Evolutionary conservation across 371 early-diverging fungal species (phyloP).

Genomic region (Rhizopus microsporus): DNA sequence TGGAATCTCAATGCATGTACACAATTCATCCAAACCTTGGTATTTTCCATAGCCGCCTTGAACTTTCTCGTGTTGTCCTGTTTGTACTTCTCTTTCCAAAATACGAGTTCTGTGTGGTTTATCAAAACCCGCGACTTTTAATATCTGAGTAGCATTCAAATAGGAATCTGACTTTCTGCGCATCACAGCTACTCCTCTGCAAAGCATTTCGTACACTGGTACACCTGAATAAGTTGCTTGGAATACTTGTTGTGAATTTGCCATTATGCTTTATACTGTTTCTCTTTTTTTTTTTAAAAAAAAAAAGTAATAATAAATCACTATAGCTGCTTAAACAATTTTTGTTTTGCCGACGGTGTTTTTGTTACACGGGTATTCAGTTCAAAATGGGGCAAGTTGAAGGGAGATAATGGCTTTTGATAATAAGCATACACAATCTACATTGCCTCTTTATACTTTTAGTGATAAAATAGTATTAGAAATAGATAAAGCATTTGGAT

Average conservation of each 20-base stretch:
- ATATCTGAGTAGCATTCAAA: slow-evolving; percentile 92
- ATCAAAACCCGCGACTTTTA: slow-evolving; percentile 92
- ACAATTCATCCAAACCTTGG: slow-evolving; percentile 60
- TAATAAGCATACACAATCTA: too few species aligned
- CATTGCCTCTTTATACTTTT: too few species aligned
- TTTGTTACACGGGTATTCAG: too few species aligned
- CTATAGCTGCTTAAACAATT: neutral
- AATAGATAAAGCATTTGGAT: too few species aligned
- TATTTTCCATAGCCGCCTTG: slow-evolving; percentile 97
- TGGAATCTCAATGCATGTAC: neutral
- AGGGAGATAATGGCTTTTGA: too few species aligned
- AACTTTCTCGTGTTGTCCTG: slow-evolving; percentile 85
- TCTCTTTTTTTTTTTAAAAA: neutral
- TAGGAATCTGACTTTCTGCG: slow-evolving; percentile 80
- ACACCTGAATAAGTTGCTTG: slow-evolving; percentile 90
- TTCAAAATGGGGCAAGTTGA: too few species aligned
- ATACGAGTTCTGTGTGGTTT: slow-evolving; percentile 89
- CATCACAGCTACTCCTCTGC: slow-evolving; percentile 87
- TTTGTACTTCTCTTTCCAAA: slow-evolving; percentile 82
- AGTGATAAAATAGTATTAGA: too few species aligned
- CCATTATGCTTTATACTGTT: neutral
- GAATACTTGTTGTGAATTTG: slow-evolving; percentile 28
- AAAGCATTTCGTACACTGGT: slow-evolving; percentile 88
- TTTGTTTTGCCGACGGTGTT: neutral
- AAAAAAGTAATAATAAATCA: neutral